Percentiles rank a stretch among this genome's conserved stretches.
Evolutionary conservation across 192 early-diverging fungal species (phyloP).

Genomic region (Ambispora gerdemannii): DNA sequence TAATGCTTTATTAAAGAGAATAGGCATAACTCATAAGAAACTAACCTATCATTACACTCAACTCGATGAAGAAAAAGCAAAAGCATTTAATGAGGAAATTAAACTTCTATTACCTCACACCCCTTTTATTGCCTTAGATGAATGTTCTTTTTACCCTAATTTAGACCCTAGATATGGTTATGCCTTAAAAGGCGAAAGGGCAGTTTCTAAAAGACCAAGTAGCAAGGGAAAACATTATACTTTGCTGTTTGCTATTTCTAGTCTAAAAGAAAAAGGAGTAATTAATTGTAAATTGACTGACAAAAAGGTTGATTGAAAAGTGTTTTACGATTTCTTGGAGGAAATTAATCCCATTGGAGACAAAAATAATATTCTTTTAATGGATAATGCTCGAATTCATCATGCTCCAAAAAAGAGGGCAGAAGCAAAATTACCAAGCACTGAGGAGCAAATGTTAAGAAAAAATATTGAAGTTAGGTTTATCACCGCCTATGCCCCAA

Average conservation of each 20-base stretch:
- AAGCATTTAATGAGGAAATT: neutral
- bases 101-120: neutral
- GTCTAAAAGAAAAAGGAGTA: neutral
- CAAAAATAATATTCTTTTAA: neutral
- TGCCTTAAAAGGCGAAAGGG: neutral
- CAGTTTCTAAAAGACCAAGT: neutral
- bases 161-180: neutral
- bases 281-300: slow-evolving; percentile 1
- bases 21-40: neutral
- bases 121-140: slow-evolving; percentile 11
- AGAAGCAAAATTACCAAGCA: neutral
- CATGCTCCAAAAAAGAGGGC: neutral
- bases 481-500: neutral
- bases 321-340: slow-evolving; percentile 10
- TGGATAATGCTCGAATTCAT: slow-evolving; percentile 9
- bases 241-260: neutral
- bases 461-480: neutral
- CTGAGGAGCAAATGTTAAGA: neutral
- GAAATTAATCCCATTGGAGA: neutral
- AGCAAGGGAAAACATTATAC: neutral
- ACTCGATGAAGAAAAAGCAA: neutral
- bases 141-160: neutral
- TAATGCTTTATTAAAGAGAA: neutral
- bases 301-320: neutral
- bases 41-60: neutral